Evolutionary conservation across 352 stramenopile species (phyloP).

Genomic region (Pythium vanterpoolii): DNA sequence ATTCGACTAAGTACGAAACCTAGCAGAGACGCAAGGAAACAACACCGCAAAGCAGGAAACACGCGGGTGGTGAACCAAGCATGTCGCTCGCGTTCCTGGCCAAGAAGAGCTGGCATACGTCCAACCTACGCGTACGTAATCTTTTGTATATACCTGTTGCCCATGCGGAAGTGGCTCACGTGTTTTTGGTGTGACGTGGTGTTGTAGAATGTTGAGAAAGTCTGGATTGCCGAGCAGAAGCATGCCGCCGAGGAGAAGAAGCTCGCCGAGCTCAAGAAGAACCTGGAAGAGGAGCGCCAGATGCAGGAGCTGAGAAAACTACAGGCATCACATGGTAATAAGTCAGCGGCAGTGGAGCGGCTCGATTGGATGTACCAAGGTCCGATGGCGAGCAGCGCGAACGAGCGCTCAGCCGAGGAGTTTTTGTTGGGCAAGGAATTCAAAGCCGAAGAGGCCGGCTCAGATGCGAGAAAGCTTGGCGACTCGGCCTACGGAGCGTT

Average conservation of each 20-base stretch:
- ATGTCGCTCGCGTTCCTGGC: constrained; percentile 92
- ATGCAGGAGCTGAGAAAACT: constrained; percentile 93
- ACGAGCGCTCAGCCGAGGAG: constrained; percentile 74
- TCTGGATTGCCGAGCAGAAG: constrained; percentile 96
- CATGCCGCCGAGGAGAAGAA: constrained; percentile 92
- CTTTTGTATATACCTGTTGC: neutral
- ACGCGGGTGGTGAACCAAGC: constrained; percentile 2
- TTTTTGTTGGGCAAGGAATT: constrained; percentile 94
- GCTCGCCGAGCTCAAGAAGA: constrained; percentile 92
- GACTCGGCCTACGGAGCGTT: constrained; percentile 70
- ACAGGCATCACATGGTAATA: constrained; percentile 82
- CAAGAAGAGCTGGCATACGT: constrained; percentile 98
- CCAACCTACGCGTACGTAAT: constrained; percentile 86
- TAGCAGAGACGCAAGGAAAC: neutral
- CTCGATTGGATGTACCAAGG: constrained; percentile 98
- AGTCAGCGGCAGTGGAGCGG: constrained; percentile 74
- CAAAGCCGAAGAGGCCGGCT: constrained; percentile 41
- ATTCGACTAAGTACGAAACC: neutral
- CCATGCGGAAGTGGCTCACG: neutral
- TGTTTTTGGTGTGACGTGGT: neutral
- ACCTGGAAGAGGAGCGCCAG: constrained; percentile 96
- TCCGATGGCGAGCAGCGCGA: constrained; percentile 61
- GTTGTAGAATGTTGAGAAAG: constrained; percentile 95
- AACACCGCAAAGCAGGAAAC: neutral
- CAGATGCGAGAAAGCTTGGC: constrained; percentile 47